These are phyloP conservation scores for Omphalea diandra DNA, from an alignment of 441 rosid species.

Conservation along the genomic window DNA sequence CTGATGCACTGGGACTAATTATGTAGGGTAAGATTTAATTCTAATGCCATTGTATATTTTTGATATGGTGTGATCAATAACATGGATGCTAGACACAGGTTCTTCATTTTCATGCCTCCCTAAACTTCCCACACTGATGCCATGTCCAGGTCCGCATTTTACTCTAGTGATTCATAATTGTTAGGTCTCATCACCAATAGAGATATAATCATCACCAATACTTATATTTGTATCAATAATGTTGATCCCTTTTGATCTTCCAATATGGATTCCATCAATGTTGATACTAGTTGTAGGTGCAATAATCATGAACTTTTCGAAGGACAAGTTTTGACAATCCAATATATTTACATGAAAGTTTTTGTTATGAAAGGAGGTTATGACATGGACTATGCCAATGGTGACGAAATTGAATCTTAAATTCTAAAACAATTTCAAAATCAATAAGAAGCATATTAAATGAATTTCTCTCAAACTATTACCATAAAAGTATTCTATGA, in stretches of 20 bases:
- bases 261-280: slow-evolving; percentile 65
- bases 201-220: slow-evolving; percentile 28
- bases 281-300: slow-evolving; percentile 50
- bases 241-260: slow-evolving; percentile 21
- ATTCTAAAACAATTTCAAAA: slow-evolving; percentile 29
- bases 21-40: slow-evolving; percentile 47
- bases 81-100: slow-evolving; percentile 37
- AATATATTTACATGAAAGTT: slow-evolving; percentile 46
- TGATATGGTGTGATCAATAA: slow-evolving; percentile 31
- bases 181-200: slow-evolving; percentile 22
- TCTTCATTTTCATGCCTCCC: slow-evolving; percentile 39
- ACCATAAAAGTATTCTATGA: too few species aligned
- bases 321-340: slow-evolving; percentile 35
- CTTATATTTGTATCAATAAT: not conserved
- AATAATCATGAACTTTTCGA: slow-evolving; percentile 25
- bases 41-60: slow-evolving; percentile 43
- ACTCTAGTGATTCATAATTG: not conserved
- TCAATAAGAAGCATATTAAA: too few species aligned
- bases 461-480: too few species aligned
- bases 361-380: too few species aligned
- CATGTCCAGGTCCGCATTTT: slow-evolving; percentile 15
- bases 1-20: slow-evolving; percentile 21
- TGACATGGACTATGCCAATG: slow-evolving; percentile 29
- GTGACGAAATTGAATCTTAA: slow-evolving; percentile 21
- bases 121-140: slow-evolving; percentile 25